phyloP scores from a whole-genome alignment of 805 yeast genomes.

The Crinitomyces ghanaensis region DNA sequence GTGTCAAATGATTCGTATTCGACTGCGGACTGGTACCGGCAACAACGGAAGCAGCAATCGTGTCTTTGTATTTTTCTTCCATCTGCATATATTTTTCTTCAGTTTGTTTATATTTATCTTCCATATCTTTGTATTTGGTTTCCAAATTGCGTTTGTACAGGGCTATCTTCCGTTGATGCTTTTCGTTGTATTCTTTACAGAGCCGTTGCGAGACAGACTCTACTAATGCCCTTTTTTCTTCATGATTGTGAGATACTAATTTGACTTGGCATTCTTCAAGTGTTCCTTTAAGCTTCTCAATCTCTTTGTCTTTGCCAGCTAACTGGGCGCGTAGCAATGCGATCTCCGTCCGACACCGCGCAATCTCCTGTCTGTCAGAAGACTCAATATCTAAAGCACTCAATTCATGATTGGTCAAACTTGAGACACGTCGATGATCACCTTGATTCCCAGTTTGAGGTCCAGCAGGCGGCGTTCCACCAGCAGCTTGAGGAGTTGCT shows the following conservation, averaged over 20 bases:
- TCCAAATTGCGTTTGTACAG: constrained; percentile 44
- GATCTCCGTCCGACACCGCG: constrained; percentile 10
- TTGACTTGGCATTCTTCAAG: constrained; percentile 9
- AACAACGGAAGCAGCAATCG: no score
- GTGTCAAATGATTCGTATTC: constrained; percentile 2
- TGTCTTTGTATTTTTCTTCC: no score
- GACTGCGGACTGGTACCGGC: no score
- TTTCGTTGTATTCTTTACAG: constrained; percentile 62
- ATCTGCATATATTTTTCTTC: not conserved
- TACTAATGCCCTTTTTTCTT: constrained; percentile 7
- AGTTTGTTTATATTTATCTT: no score
- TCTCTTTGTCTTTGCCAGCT: constrained; percentile 15
- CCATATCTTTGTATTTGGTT: constrained; percentile 39
- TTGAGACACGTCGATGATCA: no score
- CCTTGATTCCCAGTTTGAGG: no score
- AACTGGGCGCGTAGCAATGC: constrained; percentile 10
- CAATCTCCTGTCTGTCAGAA: constrained; percentile 2
- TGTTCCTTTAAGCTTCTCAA: constrained; percentile 6
- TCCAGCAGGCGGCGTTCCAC: no score
- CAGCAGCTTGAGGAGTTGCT: no score
- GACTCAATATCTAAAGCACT: no score
- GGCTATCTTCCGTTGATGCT: constrained; percentile 62
- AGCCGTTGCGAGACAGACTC: constrained; percentile 47
- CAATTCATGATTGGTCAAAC: no score
- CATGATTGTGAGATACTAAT: constrained; percentile 6